Evolutionary conservation across 169 alveolate species (phyloP), one percentile per base, ranked within the genome.

Genomic region (Eimeria acervulina): DNA sequence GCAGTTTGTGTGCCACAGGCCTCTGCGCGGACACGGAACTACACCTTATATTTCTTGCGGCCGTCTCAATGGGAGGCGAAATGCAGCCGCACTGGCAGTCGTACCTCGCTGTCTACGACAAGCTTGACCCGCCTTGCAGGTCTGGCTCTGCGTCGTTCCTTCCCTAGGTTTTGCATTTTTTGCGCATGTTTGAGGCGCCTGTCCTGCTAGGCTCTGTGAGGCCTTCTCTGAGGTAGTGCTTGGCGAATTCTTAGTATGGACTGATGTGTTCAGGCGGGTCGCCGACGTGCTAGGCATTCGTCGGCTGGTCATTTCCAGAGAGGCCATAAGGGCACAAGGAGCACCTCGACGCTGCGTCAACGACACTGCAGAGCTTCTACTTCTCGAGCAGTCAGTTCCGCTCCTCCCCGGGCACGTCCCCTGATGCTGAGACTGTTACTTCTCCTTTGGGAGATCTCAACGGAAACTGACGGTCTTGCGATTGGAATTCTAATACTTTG

Each of bases 21-120:
- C 93, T 87, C 61, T 87, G 93, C 83, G 78, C 81, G 93, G 52
- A 40, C 40, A 87, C 59, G 47, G 93, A 87, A 44, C 81, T 87
- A 26, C 93, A 87, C 63, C 78, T 87, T 44, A 59, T 87, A 55
- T 87, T 59, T 36, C 78, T 87, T 70, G 93, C 93, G 15, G 93
- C 93, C 5, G 93, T 87, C 52, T 38, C 93, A 21, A 44, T 87
- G 42, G 93, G 93, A 10, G 93, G 93, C 40, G 81, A 59, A 36
- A 38, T 36, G 31, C 93, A 87, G 63, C 93, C 93, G 7, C 80
- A 87, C 81, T 87, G 93, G 93, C 93, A 61, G 63, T 87, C 83
- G 66, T 87, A 87, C 19, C 81, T 87, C 55, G 59, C 93, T 13
- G 83, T 87, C 59, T 87, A 87, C 63, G 93, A 87, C 81, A 61